phyloP scores from a whole-genome alignment of 495 filamentous ascomycete species.

The Hypoxylon intermedium region DNA sequence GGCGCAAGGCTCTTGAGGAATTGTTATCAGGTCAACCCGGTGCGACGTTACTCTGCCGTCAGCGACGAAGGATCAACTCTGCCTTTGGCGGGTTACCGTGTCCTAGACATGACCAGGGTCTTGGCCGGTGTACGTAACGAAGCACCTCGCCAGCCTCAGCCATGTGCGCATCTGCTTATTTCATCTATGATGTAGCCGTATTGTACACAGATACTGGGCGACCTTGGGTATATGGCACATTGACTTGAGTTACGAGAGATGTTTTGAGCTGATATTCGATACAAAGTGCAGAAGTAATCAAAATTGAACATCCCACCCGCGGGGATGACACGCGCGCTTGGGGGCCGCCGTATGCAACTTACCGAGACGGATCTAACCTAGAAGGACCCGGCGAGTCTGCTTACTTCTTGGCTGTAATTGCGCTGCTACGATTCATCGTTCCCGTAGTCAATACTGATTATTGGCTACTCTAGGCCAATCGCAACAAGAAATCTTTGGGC shows the following conservation, averaged over 20 bases:
- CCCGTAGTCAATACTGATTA: slow-evolving; percentile 13
- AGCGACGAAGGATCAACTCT: slow-evolving; percentile 42
- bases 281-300: slow-evolving; percentile 92
- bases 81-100: slow-evolving; percentile 82
- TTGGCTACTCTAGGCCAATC: slow-evolving; percentile 80
- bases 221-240: slow-evolving; percentile 75
- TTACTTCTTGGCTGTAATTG: slow-evolving; percentile 83
- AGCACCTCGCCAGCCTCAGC: slow-evolving; percentile 2
- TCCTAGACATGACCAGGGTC: slow-evolving; percentile 96
- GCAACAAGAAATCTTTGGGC: slow-evolving; percentile 94
- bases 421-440: not conserved
- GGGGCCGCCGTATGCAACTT: slow-evolving; percentile 92
- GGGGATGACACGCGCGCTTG: slow-evolving; percentile 96
- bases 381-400: slow-evolving; percentile 89
- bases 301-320: slow-evolving; percentile 88
- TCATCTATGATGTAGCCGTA: slow-evolving; percentile 71
- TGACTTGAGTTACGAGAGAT: slow-evolving; percentile 22
- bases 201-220: slow-evolving; percentile 95
- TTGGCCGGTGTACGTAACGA: slow-evolving; percentile 80
- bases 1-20: slow-evolving; percentile 21
- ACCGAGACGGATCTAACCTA: slow-evolving; percentile 62
- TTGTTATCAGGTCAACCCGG: not conserved
- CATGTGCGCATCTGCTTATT: slow-evolving; percentile 14
- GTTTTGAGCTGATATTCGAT: slow-evolving; percentile 36
- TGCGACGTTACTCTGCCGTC: slow-evolving; percentile 36